Conservation (phyloP, 495 filamentous ascomycete genomes). For the Daldinia bambusicola region DNA sequence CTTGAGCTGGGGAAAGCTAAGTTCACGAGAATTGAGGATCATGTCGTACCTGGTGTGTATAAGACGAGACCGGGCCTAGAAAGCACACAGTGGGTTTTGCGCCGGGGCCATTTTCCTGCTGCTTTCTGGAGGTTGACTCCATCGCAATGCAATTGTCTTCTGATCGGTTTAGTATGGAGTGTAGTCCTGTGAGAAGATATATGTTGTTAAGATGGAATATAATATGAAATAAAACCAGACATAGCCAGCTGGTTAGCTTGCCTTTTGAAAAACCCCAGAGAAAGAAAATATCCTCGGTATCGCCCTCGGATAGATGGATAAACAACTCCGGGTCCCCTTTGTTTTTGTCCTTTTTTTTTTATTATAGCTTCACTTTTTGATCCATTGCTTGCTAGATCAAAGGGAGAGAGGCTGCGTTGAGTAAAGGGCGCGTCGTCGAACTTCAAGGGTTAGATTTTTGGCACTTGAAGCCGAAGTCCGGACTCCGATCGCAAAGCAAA, state of each 20-base stretch:
- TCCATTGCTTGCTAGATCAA: constrained; percentile 3
- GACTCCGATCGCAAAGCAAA: constrained; percentile 16
- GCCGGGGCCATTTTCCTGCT: neutral
- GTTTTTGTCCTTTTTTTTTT: neutral
- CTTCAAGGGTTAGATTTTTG: constrained; percentile 16
- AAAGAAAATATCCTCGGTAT: constrained; percentile 7
- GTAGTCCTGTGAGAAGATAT: neutral
- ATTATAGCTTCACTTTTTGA: neutral
- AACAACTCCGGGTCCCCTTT: neutral
- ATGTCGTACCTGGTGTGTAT: constrained; percentile 84
- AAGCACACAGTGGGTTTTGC: constrained; percentile 70
- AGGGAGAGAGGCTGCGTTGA: neutral
- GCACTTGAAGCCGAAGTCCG: constrained; percentile 11
- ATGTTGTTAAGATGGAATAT: too few relatives aligned
- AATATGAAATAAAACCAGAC: constrained; percentile 12
- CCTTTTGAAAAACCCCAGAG: too few relatives aligned
- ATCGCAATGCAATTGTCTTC: constrained; percentile 19
- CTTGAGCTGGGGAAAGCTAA: neutral
- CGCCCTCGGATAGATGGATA: neutral
- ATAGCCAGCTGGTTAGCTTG: neutral
- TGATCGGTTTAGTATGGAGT: neutral
- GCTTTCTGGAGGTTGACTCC: constrained; percentile 21
- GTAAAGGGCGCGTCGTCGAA: constrained; percentile 14
- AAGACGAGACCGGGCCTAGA: constrained; percentile 84
- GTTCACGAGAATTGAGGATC: neutral